A percentile compares a stretch with the other conserved stretches of the same genome.
Evolutionary conservation across 257 asterid genomes (phyloP).

Genomic region (Ehretia macrophylla): DNA sequence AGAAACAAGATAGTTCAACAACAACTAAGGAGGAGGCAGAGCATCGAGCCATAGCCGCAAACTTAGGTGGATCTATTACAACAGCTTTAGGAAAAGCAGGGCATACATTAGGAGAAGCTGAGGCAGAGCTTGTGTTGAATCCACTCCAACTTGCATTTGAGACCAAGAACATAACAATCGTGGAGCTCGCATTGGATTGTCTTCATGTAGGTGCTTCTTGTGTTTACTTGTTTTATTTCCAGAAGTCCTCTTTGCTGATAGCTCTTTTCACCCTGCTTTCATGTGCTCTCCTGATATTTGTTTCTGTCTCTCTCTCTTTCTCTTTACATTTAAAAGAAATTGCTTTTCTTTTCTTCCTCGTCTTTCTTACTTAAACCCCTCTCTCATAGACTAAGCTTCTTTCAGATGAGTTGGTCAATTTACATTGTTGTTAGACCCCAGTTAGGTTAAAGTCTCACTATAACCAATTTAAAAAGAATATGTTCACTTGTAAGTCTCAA

Average conservation of each 20-base stretch:
- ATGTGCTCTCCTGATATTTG: not conserved
- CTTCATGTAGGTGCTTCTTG: constrained; percentile 79
- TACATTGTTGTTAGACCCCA: no score
- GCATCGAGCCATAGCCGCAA: constrained; percentile 18
- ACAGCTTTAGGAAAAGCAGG: constrained; percentile 77
- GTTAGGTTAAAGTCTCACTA: no score
- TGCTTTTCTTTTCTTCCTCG: no score
- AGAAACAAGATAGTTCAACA: constrained; percentile 40
- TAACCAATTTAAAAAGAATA: no score
- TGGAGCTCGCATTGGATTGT: constrained; percentile 99
- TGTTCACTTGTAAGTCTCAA: no score
- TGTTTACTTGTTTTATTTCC: constrained; percentile 8
- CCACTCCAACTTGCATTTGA: constrained; percentile 88
- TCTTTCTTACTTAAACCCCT: no score
- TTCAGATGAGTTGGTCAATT: no score
- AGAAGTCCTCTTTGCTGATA: no score
- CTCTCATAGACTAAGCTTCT: not conserved
- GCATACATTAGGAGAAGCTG: constrained; percentile 67
- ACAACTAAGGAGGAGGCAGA: constrained; percentile 46
- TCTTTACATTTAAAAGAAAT: not conserved
- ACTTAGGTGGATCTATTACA: constrained; percentile 40
- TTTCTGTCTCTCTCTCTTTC: no score
- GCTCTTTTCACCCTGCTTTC: constrained; percentile 6
- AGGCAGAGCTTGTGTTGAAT: constrained; percentile 82
- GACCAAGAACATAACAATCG: constrained; percentile 74